Conservation (phyloP, 2,329 filamentous ascomycete species). For the Epichloe gansuensis region DNA sequence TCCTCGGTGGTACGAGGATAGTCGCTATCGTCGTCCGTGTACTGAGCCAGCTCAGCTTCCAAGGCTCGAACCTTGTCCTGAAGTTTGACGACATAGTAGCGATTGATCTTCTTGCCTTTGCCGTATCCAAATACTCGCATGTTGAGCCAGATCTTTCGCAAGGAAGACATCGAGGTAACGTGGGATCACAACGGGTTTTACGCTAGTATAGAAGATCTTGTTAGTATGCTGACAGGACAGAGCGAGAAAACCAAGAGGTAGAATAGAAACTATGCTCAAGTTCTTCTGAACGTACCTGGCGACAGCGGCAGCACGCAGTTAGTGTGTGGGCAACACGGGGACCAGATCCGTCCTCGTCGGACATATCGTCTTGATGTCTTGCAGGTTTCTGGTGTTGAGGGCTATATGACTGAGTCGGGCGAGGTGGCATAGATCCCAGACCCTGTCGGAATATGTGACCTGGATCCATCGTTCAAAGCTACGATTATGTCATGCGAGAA, state of each 20-base stretch:
- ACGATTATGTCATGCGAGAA: not conserved
- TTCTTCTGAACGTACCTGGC: constrained; percentile 45
- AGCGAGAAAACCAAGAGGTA: not conserved
- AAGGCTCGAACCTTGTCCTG: constrained; percentile 76
- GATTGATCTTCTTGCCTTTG: constrained; percentile 77
- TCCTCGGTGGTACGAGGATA: constrained; percentile 64
- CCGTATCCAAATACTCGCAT: constrained; percentile 92
- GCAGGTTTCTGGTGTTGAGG: constrained; percentile 19
- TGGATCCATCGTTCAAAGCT: constrained; percentile 38
- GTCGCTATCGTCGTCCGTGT: constrained; percentile 64
- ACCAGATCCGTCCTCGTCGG: constrained; percentile 38
- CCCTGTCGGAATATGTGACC: constrained; percentile 48
- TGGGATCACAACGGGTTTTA: constrained; percentile 92
- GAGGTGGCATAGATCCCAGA: constrained; percentile 32
- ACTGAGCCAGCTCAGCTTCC: constrained; percentile 67
- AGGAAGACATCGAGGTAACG: constrained; percentile 78
- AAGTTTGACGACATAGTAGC: constrained; percentile 84
- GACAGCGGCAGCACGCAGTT: constrained; percentile 68
- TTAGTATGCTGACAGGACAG: not conserved
- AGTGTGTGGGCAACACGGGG: constrained; percentile 65
- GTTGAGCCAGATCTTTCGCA: constrained; percentile 84
- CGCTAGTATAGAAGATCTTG: constrained; percentile 40
- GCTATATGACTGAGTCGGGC: constrained; percentile 21
- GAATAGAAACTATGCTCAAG: not conserved
- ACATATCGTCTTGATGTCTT: constrained; percentile 27